phyloP scores from a whole-genome alignment of 768 basidiomycete species.

The Leccinum pellstonianum region DNA sequence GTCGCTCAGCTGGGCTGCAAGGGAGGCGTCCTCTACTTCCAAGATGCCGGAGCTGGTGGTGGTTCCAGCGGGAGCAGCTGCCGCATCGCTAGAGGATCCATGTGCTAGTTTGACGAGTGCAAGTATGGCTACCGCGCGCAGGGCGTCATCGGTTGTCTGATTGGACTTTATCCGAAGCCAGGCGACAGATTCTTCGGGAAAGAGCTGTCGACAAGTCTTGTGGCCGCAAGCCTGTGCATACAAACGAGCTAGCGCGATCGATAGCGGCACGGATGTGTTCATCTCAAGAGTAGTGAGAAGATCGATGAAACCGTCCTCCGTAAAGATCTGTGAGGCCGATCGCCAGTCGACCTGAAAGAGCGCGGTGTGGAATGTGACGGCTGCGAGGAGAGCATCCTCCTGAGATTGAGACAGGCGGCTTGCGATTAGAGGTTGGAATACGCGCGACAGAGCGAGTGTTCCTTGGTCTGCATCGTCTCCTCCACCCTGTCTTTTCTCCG shows the following conservation, averaged over 20 bases:
- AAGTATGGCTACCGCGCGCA: constrained; percentile 65
- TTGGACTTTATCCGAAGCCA: constrained; percentile 69
- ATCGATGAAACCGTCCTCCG: constrained; percentile 57
- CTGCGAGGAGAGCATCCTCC: constrained; percentile 50
- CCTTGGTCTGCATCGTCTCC: constrained; percentile 43
- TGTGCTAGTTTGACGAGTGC: constrained; percentile 78
- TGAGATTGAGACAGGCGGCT: constrained; percentile 54
- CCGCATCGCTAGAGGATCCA: constrained; percentile 48
- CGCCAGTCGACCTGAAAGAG: constrained; percentile 82
- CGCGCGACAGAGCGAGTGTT: constrained; percentile 47
- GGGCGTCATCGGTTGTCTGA: constrained; percentile 41
- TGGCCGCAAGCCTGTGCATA: constrained; percentile 76
- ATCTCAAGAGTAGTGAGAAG: constrained; percentile 70
- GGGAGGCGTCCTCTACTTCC: constrained; percentile 38
- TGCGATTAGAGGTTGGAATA: constrained; percentile 51
- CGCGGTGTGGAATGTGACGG: constrained; percentile 68
- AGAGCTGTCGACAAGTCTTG: constrained; percentile 62
- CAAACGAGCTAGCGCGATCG: constrained; percentile 66
- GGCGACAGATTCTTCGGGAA: constrained; percentile 52
- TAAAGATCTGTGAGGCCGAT: constrained; percentile 63
- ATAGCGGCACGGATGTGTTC: constrained; percentile 46
- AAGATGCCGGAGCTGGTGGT: constrained; percentile 7
- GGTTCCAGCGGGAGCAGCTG: constrained; percentile 15
- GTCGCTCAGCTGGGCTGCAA: constrained; percentile 56
- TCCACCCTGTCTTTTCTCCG: constrained; percentile 35